Conservation (phyloP, 805 yeast genomes). For the Kurtzmaniella fragi region DNA sequence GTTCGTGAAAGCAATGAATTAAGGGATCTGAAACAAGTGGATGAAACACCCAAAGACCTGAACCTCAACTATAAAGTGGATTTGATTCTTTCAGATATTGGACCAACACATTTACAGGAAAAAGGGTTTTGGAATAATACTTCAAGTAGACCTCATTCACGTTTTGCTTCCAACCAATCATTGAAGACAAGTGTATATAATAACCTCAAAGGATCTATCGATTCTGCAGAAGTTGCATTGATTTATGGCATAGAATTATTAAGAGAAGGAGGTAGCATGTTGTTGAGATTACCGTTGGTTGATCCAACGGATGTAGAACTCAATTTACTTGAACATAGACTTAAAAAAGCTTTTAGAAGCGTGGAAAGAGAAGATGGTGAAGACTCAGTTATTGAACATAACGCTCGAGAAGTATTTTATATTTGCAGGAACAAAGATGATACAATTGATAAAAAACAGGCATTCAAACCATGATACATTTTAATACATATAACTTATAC, state of each 20-base stretch:
- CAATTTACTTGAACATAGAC: slow-evolving; percentile 16
- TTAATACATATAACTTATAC: neutral
- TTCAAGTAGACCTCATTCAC: slow-evolving; percentile 24
- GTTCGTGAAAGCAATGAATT: slow-evolving; percentile 19
- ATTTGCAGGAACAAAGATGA: slow-evolving; percentile 23
- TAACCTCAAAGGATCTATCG: slow-evolving; percentile 26
- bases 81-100: slow-evolving; percentile 31
- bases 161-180: slow-evolving; percentile 14
- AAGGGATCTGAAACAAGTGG: neutral
- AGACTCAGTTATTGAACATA: slow-evolving; percentile 3
- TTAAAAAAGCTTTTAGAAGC: slow-evolving; percentile 19
- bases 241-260: slow-evolving; percentile 24
- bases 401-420: slow-evolving; percentile 17
- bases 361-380: slow-evolving; percentile 17
- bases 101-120: slow-evolving; percentile 28
- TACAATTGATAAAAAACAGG: slow-evolving; percentile 2
- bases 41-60: neutral
- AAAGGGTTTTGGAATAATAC: slow-evolving; percentile 36
- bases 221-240: slow-evolving; percentile 37
- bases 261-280: slow-evolving; percentile 25
- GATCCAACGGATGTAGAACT: slow-evolving; percentile 25
- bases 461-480: neutral
- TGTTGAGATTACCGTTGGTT: slow-evolving; percentile 23
- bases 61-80: slow-evolving; percentile 26
- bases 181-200: slow-evolving; percentile 21